Evolutionary conservation across 495 filamentous ascomycete genomes (phyloP).

Genomic region (Aspergillus homomorphus): DNA sequence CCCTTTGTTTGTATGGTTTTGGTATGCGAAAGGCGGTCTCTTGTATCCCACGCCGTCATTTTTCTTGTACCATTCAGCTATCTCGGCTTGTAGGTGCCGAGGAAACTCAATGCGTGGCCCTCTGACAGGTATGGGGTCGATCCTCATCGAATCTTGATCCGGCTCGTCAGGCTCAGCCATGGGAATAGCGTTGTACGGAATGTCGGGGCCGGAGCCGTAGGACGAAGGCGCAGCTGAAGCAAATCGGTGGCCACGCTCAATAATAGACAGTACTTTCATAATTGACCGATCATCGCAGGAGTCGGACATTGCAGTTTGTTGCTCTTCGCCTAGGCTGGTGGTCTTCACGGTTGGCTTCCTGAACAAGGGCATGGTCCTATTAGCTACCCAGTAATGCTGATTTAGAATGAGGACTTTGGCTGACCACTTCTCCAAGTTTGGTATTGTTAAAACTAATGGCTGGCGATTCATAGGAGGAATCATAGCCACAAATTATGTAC

Average conservation of each 20-base stretch:
- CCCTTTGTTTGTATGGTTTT: not conserved
- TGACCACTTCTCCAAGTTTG: too few relatives aligned
- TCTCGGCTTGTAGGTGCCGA: not conserved
- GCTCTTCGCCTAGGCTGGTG: too few relatives aligned
- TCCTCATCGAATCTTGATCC: not conserved
- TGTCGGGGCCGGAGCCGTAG: not conserved
- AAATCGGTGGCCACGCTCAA: not conserved
- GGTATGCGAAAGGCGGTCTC: not conserved
- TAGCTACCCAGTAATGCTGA: too few relatives aligned
- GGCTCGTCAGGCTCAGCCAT: not conserved
- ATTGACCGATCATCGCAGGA: too few relatives aligned
- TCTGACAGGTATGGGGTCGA: not conserved
- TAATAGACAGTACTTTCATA: too few relatives aligned
- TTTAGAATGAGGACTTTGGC: too few relatives aligned
- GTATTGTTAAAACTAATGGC: too few relatives aligned
- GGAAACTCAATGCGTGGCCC: not conserved
- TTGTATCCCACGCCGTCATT: not conserved
- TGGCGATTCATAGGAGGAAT: too few relatives aligned
- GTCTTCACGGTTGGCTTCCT: too few relatives aligned
- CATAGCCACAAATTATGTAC: too few relatives aligned
- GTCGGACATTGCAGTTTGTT: too few relatives aligned
- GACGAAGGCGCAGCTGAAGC: not conserved
- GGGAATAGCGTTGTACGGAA: not conserved
- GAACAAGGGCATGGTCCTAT: too few relatives aligned
- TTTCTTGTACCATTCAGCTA: not conserved